Percentiles rank a stretch among this genome's conserved stretches.
Conservation (phyloP, 306 rosid species). For the Glycine soja region DNA sequence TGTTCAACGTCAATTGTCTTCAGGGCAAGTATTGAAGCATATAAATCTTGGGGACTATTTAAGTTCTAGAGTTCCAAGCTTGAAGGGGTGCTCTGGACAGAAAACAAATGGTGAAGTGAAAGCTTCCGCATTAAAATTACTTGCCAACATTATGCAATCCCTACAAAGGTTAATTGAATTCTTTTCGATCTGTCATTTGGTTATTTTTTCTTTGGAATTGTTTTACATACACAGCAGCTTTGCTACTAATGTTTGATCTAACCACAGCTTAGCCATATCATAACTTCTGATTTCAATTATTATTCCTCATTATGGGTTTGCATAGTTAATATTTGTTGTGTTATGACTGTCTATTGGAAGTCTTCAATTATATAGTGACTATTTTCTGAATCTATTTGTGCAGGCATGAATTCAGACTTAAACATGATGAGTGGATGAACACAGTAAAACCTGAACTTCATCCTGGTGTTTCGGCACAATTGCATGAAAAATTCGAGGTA, state of each 20-base stretch:
- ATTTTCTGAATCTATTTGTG: constrained; percentile 40
- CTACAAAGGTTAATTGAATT: constrained; percentile 76
- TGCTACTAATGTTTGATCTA: constrained; percentile 17
- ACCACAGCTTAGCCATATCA: background rate
- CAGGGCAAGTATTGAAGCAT: constrained; percentile 91
- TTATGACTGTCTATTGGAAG: constrained; percentile 3
- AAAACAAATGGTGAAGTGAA: constrained; percentile 74
- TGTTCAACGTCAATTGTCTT: constrained; percentile 41
- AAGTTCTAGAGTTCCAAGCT: constrained; percentile 80
- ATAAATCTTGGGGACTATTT: constrained; percentile 74
- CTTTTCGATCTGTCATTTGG: constrained; percentile 4
- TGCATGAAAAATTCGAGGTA: constrained; percentile 61
- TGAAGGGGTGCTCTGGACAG: constrained; percentile 61
- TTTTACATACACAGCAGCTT: constrained; percentile 8
- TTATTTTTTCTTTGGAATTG: background rate
- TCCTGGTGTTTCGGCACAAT: constrained; percentile 60
- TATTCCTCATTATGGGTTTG: constrained; percentile 31
- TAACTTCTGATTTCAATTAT: constrained; percentile 25
- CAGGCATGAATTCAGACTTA: constrained; percentile 79
- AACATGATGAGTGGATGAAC: constrained; percentile 77
- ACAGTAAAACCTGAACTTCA: constrained; percentile 74
- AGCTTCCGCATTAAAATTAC: constrained; percentile 60
- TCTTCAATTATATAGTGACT: constrained; percentile 20
- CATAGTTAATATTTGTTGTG: constrained; percentile 30
- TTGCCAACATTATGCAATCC: constrained; percentile 68